phyloP scores from a whole-genome alignment of 306 rosid species.

The Pueraria montana region DNA sequence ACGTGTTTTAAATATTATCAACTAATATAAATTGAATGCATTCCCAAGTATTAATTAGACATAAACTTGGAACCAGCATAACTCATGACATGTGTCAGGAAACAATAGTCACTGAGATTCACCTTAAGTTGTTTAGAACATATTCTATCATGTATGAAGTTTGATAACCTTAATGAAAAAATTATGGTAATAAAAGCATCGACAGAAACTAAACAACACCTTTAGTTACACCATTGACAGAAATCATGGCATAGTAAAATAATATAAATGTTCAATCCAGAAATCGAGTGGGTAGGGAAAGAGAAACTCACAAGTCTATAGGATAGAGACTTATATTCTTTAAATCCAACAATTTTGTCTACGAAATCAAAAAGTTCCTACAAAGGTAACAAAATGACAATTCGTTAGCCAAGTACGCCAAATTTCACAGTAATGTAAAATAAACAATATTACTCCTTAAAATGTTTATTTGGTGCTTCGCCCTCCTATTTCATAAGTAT shows the following conservation, averaged over 20 bases:
- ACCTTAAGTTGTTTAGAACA: background rate
- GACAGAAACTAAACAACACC: constrained; percentile 31
- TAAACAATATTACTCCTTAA: background rate
- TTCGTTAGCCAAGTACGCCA: constrained; percentile 58
- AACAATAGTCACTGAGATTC: background rate
- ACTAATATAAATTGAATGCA: background rate
- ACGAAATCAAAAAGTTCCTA: constrained; percentile 79
- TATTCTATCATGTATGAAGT: background rate
- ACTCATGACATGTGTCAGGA: background rate
- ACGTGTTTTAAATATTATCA: background rate
- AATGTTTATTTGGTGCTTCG: background rate
- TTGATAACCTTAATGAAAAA: background rate
- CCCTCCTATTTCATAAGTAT: constrained; percentile 5
- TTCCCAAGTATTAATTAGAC: background rate
- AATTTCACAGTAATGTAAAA: constrained; percentile 15
- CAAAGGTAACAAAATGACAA: constrained; percentile 37
- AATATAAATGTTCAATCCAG: constrained; percentile 17
- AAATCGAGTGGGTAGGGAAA: constrained; percentile 37
- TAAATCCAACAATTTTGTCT: constrained; percentile 51
- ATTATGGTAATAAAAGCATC: background rate
- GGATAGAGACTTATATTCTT: constrained; percentile 52
- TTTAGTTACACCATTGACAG: constrained; percentile 17
- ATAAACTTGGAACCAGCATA: background rate
- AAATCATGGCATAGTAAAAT: constrained; percentile 35
- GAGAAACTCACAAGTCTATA: constrained; percentile 73